phyloP scores from a whole-genome alignment of 768 basidiomycete genomes.

The Psilocybe cubensis region DNA sequence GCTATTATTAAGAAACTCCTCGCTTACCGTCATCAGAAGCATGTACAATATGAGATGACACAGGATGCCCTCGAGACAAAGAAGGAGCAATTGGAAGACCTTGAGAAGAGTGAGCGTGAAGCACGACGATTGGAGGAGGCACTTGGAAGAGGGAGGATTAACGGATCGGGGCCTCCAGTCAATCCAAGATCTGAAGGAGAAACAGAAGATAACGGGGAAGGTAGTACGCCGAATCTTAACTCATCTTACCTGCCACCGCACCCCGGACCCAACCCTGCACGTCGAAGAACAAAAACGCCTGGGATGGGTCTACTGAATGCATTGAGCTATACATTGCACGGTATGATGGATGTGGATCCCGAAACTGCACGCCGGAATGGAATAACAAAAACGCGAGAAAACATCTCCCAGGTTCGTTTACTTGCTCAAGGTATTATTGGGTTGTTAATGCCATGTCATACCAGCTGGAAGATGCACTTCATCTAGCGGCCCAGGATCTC shows the following conservation, averaged over 20 bases:
- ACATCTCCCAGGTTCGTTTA: conserved; percentile 84
- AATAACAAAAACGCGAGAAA: conserved; percentile 93
- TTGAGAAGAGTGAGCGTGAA: conserved; percentile 93
- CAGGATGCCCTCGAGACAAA: conserved; percentile 87
- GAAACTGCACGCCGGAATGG: conserved; percentile 92
- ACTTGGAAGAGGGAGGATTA: conserved; percentile 58
- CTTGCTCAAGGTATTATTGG: conserved; percentile 6
- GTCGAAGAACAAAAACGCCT: conserved; percentile 59
- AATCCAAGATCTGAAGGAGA: conserved; percentile 32
- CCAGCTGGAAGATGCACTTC: conserved; percentile 94
- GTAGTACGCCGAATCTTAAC: conserved; percentile 36
- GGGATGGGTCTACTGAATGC: conserved; percentile 91
- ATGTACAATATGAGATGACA: conserved; percentile 97
- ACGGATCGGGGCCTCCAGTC: conserved; percentile 23
- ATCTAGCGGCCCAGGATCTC: conserved; percentile 89
- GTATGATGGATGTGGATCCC: conserved; percentile 99
- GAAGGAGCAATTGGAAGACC: conserved; percentile 81
- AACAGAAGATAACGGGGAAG: conserved; percentile 39
- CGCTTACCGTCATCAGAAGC: conserved; percentile 95
- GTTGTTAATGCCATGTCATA: conserved; percentile 9
- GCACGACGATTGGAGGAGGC: conserved; percentile 90
- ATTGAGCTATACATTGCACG: conserved; percentile 91
- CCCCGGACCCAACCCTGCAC: conserved; percentile 74
- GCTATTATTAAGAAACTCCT: conserved; percentile 93
- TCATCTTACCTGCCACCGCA: conserved; percentile 71